Base-by-base conservation (phyloP, 257 asterid genomes). In the Przewalskia tangutica region DNA sequence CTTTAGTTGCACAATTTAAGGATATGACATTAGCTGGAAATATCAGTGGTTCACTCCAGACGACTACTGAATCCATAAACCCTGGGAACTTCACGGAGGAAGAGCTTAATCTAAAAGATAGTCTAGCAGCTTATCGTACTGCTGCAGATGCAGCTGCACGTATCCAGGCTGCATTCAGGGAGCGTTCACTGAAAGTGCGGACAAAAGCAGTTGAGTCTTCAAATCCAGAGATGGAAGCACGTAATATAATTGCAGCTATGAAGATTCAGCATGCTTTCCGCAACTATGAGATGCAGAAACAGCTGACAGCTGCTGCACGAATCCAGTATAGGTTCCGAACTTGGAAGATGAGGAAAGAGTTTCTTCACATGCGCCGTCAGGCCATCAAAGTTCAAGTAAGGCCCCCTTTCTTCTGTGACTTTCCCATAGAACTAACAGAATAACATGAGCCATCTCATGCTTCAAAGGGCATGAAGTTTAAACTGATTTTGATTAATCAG, bases 221-320 rank as follows among this genome's bases (percentile, higher is more conserved):
- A 8, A 91, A 88, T 88, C 94, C 98, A 3, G 98, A 96, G 90
- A 82, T 55, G 7, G 98, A 94, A 80, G 99, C 98, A 81, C 95
- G 91, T 34, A 85, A 62, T 82, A 96, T 96, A 73, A 88, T 96
- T 87, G 98, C 98, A 17, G 99, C 99, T 10, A 88, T 94, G 99
- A 96, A 86, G 91, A 96, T 96, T 84, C 99, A 94, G 87, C 98
- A 96, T 86, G 99, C 99, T 84, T 96, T 88, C 86, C 95, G 97
- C 77, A 91, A 92, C 71, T 85, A 85, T 23, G 98, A 93, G 60
- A 77, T 93, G 1, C 89, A 90, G 64, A 96, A 96, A 87, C 88
- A 90, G 89, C 88, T 92, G 38, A 90, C 84, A 2, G 98, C 99
- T 83, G 99, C 98, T 82, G 98, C 93, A 44, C 89, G 91, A 85